phyloP scores from a whole-genome alignment of 1,284 basidiomycete genomes.

The Ceratobasidium sp. region DNA sequence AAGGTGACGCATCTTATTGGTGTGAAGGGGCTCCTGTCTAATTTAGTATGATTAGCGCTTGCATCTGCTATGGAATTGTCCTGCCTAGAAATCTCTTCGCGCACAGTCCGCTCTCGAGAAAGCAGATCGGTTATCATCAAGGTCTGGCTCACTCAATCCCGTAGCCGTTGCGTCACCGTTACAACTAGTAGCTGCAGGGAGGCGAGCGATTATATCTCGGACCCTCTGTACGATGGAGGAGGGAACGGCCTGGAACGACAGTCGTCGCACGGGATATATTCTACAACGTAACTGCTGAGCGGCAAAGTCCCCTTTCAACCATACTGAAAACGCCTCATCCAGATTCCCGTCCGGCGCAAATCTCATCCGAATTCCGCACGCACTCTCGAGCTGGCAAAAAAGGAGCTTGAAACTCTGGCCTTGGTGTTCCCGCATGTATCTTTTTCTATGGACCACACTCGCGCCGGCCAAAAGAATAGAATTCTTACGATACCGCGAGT shows the following conservation, averaged over 20 bases:
- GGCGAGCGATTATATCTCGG: slow-evolving; percentile 72
- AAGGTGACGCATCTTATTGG: slow-evolving; percentile 63
- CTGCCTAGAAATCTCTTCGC: slow-evolving; percentile 79
- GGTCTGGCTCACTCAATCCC: slow-evolving; percentile 54
- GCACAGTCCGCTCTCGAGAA: slow-evolving; percentile 62
- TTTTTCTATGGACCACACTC: slow-evolving; percentile 69
- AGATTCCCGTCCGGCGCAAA: slow-evolving; percentile 79
- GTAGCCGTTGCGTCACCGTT: slow-evolving; percentile 1
- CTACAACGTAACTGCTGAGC: slow-evolving; percentile 67
- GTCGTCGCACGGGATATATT: slow-evolving; percentile 85
- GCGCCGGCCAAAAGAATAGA: slow-evolving; percentile 53
- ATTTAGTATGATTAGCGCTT: slow-evolving; percentile 61
- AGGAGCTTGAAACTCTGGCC: slow-evolving; percentile 73
- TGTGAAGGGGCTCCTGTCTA: neutral
- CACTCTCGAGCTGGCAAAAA: slow-evolving; percentile 69
- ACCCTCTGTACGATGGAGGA: slow-evolving; percentile 71
- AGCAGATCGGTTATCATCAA: slow-evolving; percentile 78
- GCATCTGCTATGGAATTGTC: slow-evolving; percentile 79
- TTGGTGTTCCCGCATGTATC: slow-evolving; percentile 72
- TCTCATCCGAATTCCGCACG: slow-evolving; percentile 66
- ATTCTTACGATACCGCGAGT: slow-evolving; percentile 71
- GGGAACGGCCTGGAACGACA: slow-evolving; percentile 74
- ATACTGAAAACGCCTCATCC: slow-evolving; percentile 41
- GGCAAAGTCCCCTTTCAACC: slow-evolving; percentile 21
- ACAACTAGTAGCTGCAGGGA: slow-evolving; percentile 56